Percentiles rank a stretch among this genome's conserved stretches.
Evolutionary conservation across 768 basidiomycete species (phyloP).

Genomic region (Tricholoma saponaceum): DNA sequence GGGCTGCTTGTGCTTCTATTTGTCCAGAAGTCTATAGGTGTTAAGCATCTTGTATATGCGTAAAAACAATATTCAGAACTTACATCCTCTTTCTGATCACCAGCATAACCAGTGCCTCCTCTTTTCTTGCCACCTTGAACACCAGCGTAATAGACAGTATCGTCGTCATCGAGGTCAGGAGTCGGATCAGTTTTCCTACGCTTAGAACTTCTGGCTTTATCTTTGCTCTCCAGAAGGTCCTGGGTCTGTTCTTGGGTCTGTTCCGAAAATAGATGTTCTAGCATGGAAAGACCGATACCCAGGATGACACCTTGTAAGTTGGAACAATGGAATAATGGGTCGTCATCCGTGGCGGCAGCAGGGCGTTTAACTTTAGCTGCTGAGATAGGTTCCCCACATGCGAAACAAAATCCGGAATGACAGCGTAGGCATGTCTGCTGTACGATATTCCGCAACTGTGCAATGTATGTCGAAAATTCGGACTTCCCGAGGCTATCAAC

Average conservation of each 20-base stretch:
- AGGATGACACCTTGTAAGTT: conserved; percentile 87
- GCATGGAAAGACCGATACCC: conserved; percentile 85
- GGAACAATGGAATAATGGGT: conserved; percentile 81
- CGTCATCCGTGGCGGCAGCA: conserved; percentile 41
- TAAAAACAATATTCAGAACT: conserved; percentile 25
- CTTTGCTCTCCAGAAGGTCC: conserved; percentile 28
- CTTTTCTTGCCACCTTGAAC: conserved; percentile 61
- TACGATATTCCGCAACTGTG: conserved; percentile 55
- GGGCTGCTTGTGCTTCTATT: conserved; percentile 68
- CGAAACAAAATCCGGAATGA: conserved; percentile 60
- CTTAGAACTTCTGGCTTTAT: conserved; percentile 36
- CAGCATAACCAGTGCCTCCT: conserved; percentile 86
- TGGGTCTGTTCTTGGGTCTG: conserved; percentile 49
- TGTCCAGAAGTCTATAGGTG: conserved; percentile 69
- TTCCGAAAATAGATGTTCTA: conserved; percentile 69
- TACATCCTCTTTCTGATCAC: conserved; percentile 81
- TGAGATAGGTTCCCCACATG: conserved; percentile 67
- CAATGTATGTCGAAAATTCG: conserved; percentile 67
- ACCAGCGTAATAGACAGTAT: conserved; percentile 40
- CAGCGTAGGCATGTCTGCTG: conserved; percentile 62
- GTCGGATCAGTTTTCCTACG: conserved; percentile 39
- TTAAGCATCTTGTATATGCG: background rate
- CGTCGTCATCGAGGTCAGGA: conserved; percentile 45
- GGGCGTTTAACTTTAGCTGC: conserved; percentile 39
- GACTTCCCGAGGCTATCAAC: conserved; percentile 40